A percentile compares a stretch with the other conserved stretches of the same genome.
phyloP scores from a whole-genome alignment of 2,329 filamentous ascomycete genomes.

The Talaromyces sp. region DNA sequence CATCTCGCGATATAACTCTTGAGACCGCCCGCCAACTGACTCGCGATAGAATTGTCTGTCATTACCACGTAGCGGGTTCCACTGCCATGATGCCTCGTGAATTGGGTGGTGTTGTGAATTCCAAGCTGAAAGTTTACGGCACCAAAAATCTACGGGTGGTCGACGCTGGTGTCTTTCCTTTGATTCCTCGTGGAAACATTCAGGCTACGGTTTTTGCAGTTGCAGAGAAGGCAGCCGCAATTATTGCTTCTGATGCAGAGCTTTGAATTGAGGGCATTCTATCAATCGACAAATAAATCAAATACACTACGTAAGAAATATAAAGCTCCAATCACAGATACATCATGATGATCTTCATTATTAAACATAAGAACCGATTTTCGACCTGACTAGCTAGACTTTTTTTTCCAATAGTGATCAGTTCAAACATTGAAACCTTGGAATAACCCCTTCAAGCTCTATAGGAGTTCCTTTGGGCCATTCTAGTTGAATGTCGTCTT shows the following conservation, averaged over 20 bases:
- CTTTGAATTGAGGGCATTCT: not conserved
- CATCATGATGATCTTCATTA: too few relatives aligned
- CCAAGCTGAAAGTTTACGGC: constrained; percentile 31
- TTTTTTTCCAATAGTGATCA: too few relatives aligned
- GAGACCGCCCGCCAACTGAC: constrained; percentile 19
- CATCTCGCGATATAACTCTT: constrained; percentile 3
- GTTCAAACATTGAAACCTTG: too few relatives aligned
- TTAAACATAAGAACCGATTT: too few relatives aligned
- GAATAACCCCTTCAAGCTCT: too few relatives aligned
- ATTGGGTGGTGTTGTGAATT: constrained; percentile 31
- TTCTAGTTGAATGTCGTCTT: too few relatives aligned
- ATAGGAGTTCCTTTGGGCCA: too few relatives aligned
- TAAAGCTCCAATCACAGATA: too few relatives aligned
- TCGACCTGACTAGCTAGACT: too few relatives aligned
- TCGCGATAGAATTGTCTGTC: constrained; percentile 17
- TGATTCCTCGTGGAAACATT: constrained; percentile 40
- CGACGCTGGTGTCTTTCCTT: constrained; percentile 37
- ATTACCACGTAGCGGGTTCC: constrained; percentile 30
- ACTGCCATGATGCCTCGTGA: constrained; percentile 35
- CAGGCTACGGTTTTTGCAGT: constrained; percentile 39
- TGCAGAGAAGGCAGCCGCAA: constrained; percentile 34
- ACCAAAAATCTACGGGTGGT: constrained; percentile 33
- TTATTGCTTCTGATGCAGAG: constrained; percentile 27
- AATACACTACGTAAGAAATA: too few relatives aligned
- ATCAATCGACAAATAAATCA: too few relatives aligned